Percentiles rank a stretch among this genome's conserved stretches.
These are phyloP conservation scores for Coemansia sp. DNA, from an alignment of 192 early-diverging fungal genomes.

Conservation along the genomic window DNA sequence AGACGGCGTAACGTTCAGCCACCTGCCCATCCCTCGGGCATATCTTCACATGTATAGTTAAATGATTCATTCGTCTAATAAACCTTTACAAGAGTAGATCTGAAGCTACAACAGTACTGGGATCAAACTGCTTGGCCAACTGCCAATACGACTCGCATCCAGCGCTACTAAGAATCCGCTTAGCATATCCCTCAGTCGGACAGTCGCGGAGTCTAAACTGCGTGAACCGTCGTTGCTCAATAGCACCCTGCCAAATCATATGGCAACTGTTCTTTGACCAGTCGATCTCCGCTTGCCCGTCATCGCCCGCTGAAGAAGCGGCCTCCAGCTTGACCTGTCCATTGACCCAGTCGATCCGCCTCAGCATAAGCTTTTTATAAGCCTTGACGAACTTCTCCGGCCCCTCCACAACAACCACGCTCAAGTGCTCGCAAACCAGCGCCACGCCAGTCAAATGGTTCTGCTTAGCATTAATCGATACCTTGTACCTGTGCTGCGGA, in stretches of 20 bases:
- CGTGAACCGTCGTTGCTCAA: slow-evolving; percentile 75
- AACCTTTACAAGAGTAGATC: background rate
- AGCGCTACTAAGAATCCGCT: slow-evolving; percentile 69
- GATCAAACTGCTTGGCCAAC: slow-evolving; percentile 58
- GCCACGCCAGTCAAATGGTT: slow-evolving; percentile 79
- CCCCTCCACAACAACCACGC: slow-evolving; percentile 91
- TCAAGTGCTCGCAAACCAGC: slow-evolving; percentile 69
- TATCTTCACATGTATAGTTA: background rate
- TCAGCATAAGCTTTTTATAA: slow-evolving; percentile 96
- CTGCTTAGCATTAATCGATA: slow-evolving; percentile 87
- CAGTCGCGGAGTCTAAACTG: slow-evolving; percentile 70
- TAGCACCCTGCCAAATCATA: slow-evolving; percentile 93
- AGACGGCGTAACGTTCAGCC: background rate
- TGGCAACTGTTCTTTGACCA: slow-evolving; percentile 73
- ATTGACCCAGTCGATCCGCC: slow-evolving; percentile 87
- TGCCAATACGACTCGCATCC: slow-evolving; percentile 89
- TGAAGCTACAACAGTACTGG: slow-evolving; percentile 1
- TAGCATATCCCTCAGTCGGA: slow-evolving; percentile 71
- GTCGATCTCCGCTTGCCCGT: slow-evolving; percentile 19
- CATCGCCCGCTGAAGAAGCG: slow-evolving; percentile 22
- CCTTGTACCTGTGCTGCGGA: slow-evolving; percentile 87
- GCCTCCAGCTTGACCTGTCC: slow-evolving; percentile 44
- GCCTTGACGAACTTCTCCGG: slow-evolving; percentile 82
- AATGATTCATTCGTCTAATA: background rate
- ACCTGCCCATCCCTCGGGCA: background rate